phyloP scores from a whole-genome alignment of 208 protist species.

The Trypanosoma caninum region DNA sequence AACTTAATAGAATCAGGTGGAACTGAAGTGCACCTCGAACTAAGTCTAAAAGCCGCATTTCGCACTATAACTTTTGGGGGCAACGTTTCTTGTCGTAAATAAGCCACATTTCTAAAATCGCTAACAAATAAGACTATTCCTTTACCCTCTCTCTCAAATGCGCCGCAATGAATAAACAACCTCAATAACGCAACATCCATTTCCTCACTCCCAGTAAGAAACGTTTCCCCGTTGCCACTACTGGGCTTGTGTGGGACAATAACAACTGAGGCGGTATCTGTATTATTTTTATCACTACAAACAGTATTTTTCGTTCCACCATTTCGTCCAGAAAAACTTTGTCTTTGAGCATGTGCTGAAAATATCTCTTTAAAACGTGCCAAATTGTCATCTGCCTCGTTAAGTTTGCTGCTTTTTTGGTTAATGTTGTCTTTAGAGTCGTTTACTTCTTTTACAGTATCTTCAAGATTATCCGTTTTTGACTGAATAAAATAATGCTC shows the following conservation, averaged over 20 bases:
- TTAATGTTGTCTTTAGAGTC: no score
- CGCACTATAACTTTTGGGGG: slow-evolving; percentile 14
- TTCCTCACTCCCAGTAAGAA: slow-evolving; percentile 14
- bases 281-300: not conserved
- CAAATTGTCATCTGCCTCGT: not conserved
- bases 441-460: not conserved
- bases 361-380: not conserved
- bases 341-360: not conserved
- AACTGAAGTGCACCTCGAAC: not conserved
- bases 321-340: not conserved
- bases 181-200: slow-evolving; percentile 7
- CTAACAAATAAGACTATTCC: slow-evolving; percentile 4
- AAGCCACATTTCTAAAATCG: slow-evolving; percentile 13
- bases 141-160: not conserved
- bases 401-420: not conserved
- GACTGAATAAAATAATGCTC: not conserved
- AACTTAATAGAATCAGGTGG: not conserved
- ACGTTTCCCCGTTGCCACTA: not conserved
- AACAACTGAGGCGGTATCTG: not conserved
- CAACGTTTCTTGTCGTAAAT: slow-evolving; percentile 4
- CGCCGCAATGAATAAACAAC: slow-evolving; percentile 27
- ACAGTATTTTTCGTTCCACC: not conserved
- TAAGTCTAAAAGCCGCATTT: slow-evolving; percentile 3
- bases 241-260: no score
- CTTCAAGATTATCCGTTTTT: not conserved